These are phyloP conservation scores for Ampelomyces quisqualis DNA, from an alignment of 2,329 filamentous ascomycete genomes.

Conservation along the genomic window DNA sequence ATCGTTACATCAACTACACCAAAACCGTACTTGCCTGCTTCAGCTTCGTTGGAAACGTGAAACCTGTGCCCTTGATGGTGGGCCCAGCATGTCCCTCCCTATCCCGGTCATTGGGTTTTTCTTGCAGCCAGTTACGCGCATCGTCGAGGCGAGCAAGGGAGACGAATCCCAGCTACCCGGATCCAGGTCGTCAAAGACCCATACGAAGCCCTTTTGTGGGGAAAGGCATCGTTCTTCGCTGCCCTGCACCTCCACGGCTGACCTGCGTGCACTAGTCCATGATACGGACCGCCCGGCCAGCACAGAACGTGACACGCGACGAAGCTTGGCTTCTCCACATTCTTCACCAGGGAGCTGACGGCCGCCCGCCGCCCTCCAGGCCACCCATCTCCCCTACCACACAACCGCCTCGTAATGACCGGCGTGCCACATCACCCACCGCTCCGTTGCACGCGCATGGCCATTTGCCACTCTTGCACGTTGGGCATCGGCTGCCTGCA, in stretches of 20 bases:
- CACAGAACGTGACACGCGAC: constrained; percentile 10
- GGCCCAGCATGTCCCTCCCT: constrained; percentile 4
- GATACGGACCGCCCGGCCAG: constrained; percentile 9
- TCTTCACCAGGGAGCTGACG: constrained; percentile 4
- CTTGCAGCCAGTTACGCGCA: constrained; percentile 25
- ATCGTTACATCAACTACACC: constrained; percentile 41
- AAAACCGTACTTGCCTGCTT: constrained; percentile 29
- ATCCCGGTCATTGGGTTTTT: constrained; percentile 37
- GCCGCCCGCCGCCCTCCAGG: constrained; percentile 10
- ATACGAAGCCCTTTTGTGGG: constrained; percentile 30
- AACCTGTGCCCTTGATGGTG: constrained; percentile 3
- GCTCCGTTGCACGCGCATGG: constrained; percentile 27
- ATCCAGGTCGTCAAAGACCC: constrained; percentile 26
- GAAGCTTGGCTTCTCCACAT: constrained; percentile 6
- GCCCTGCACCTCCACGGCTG: constrained; percentile 28
- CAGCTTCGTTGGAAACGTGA: constrained; percentile 13
- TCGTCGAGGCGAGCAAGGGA: constrained; percentile 30
- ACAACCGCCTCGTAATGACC: constrained; percentile 25
- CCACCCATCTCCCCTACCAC: constrained; percentile 15
- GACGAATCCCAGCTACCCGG: constrained; percentile 28
- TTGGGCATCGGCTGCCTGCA: constrained; percentile 21
- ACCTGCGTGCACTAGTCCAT: constrained; percentile 26
- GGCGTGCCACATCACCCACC: constrained; percentile 30
- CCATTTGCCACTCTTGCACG: constrained; percentile 15
- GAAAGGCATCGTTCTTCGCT: constrained; percentile 29